Conservation (phyloP, 164 flowering plant genomes). For the Malania oleifera region DNA sequence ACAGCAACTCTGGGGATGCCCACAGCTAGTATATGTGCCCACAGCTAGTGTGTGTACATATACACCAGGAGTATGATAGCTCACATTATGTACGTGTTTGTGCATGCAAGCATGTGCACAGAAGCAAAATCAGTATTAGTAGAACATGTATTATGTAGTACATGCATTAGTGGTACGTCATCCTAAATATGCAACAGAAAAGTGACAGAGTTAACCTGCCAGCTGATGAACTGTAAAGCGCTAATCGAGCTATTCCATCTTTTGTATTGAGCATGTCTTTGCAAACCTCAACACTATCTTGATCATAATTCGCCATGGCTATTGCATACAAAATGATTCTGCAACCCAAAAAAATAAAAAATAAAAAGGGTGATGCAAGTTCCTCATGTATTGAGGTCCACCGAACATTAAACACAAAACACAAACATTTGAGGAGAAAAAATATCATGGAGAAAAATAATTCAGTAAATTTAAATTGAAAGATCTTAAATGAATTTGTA, state of each 20-base stretch:
- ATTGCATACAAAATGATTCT: conserved; percentile 87
- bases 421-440: neutral
- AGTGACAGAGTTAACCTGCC: conserved; percentile 52
- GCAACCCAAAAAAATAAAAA: conserved; percentile 4
- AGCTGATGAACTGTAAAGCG: conserved; percentile 66
- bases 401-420: neutral
- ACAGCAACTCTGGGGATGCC: too few species aligned
- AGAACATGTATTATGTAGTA: too few species aligned
- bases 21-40: too few species aligned
- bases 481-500: neutral
- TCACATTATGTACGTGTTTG: too few species aligned
- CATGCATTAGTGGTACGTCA: too few species aligned
- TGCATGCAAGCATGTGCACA: too few species aligned
- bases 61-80: too few species aligned
- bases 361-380: too few species aligned
- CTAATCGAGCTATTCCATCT: conserved; percentile 69
- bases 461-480: neutral
- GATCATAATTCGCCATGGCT: conserved; percentile 80
- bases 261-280: conserved; percentile 53
- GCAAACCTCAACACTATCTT: conserved; percentile 34
- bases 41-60: too few species aligned
- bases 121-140: too few species aligned
- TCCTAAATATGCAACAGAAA: too few species aligned
- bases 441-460: neutral
- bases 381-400: neutral